Evolutionary conservation across 148 eudicot species (phyloP), one percentile per base, ranked within the genome.

Genomic region (Pouteria glomerata): DNA sequence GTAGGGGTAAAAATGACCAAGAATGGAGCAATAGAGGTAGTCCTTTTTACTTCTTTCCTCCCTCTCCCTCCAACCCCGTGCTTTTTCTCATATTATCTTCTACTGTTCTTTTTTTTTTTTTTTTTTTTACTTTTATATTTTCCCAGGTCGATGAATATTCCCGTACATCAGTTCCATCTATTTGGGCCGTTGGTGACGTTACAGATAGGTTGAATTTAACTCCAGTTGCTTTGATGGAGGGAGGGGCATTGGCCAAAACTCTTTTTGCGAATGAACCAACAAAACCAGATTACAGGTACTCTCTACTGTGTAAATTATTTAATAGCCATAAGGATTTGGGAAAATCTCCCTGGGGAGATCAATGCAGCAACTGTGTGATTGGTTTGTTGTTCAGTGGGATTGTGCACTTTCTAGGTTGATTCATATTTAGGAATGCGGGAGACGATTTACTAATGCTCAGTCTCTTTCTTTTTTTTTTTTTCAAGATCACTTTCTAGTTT

Each of bases 201-300:
- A 95, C 99, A 26, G 92, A 95, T 73, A 89, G 99, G 82, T 63
- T 89, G 62, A 94, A 94, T 78, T 74, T 94, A 70, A 94, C 98
- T 66, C 98, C 98, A 42, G 98, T 94, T 82, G 98, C 98, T 70
- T 85, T 95, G 80, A 95, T 95, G 99, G 99, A 95, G 81, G 98
- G 99, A 79, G 85, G 68, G 53, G 99, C 99, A 75, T 63, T 95
- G 79, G 96, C 99, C 75, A 95, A 89, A 83, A 95, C 99, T 52
- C 39, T 94, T 26, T 94, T 94, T 78, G 88, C 74, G 53, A 85
- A 91, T 86, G 85, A 88, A 74, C 99, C 93, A 27, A 89, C 97
- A 81, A 91, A 88, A 88, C 96, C 99, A 57, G 91, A 95, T 82
- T 84, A 88, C 56, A 85, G 96, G 99, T 95, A 77, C 69, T 51